Percentiles rank a stretch among this genome's conserved stretches.
Conservation (phyloP, 2,329 filamentous ascomycete genomes). For the Cladosporium oxysporum region DNA sequence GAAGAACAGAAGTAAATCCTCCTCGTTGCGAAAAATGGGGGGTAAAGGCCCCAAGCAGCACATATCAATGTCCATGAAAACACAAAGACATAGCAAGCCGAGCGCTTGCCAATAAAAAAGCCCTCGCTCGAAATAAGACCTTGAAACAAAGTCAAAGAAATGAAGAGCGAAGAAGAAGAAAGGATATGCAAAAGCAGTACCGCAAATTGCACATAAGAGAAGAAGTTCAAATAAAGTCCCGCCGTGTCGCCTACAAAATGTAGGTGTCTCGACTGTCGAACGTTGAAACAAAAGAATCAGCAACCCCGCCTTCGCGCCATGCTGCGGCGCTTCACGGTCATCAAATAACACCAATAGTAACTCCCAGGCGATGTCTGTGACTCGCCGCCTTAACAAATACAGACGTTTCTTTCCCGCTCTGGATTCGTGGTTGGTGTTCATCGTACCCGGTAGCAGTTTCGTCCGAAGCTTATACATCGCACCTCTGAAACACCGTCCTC, state of each 20-base stretch:
- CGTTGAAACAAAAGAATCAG: background rate
- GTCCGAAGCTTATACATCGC: slow-evolving; percentile 6
- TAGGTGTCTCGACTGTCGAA: background rate
- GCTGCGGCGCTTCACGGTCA: background rate
- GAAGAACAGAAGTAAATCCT: background rate
- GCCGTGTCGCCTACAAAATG: background rate
- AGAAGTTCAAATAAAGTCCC: background rate
- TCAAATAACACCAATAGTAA: background rate
- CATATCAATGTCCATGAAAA: no score
- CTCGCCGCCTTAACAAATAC: background rate
- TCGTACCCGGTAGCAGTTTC: background rate
- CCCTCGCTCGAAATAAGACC: background rate
- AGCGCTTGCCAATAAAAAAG: no score
- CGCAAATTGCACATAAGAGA: background rate
- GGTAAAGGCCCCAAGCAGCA: no score
- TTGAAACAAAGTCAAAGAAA: background rate
- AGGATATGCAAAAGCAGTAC: background rate
- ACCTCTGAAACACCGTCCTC: background rate
- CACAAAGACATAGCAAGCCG: no score
- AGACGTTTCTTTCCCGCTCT: slow-evolving; percentile 6
- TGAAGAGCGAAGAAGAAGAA: background rate
- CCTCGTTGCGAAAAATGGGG: no score
- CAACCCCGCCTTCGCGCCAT: background rate
- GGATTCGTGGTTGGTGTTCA: background rate
- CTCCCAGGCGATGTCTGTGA: background rate